Evolutionary conservation across 495 filamentous ascomycete species (phyloP), one percentile per base, ranked within the genome.

Genomic region (Aspergillus heteromorphus): DNA sequence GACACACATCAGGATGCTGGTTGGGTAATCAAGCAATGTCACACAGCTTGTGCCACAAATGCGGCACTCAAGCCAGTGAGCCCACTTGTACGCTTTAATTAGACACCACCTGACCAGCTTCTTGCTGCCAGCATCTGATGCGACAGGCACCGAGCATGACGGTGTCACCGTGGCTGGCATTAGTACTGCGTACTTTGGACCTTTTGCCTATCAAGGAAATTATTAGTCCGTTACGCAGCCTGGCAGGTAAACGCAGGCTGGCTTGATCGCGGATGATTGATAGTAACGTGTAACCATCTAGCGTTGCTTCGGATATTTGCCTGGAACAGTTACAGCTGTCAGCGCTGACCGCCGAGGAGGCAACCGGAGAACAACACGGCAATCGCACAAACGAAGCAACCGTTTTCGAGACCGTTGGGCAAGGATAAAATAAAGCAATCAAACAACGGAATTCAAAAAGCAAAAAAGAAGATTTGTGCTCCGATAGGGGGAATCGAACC

Each of bases 401-500:
- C 23, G 23, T 27, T 27, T 27, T 27, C 23, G 23, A 27, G 23
- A 27, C 23, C 23, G 7, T 7, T n/a, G n/a, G n/a, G n/a, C 23
- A 27, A 13, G 6, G 34, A 1, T 1, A n/a, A n/a, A 36, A 36
- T 11, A 38, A n/a, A 38, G 13, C 8, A 38, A 38, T 27, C 3
- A 7, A 27, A 27, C 23, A 27, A 27, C 23, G 23, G 23, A 27
- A 27, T 27, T 3, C 23, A 36, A 38, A 38, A 38, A 14, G 1
- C n/a, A 9, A 38, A 38, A 38, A 38, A 38, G 34, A n/a, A 14
- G 13, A 18, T 16, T 43, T 43, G 17, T 20, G 40, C 61, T 68
- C 65, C 63, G 62, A 65, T 61, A 65, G 56, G 68, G 66, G 65
- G 66, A 69, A 69, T 69, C 68, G 61, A 66, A 68, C 63, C 66